Conservation (phyloP, 768 basidiomycete species). For the Suillus brevipes region DNA sequence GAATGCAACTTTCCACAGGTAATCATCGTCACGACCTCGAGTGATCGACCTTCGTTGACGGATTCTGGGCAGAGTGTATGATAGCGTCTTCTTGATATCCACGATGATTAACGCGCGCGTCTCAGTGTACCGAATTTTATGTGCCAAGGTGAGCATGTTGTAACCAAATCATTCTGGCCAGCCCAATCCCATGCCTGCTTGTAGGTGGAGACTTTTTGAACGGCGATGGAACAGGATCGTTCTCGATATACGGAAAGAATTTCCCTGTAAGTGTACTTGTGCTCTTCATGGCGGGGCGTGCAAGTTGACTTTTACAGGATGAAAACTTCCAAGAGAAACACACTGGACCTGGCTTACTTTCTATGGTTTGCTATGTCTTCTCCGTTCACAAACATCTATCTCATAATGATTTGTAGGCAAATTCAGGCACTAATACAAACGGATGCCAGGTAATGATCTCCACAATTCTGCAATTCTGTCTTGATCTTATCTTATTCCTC, state of each 20-base stretch:
- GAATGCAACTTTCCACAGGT: slow-evolving; percentile 90
- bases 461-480: not conserved
- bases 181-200: slow-evolving; percentile 2
- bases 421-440: slow-evolving; percentile 92
- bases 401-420: slow-evolving; percentile 59
- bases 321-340: slow-evolving; percentile 96
- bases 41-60: slow-evolving; percentile 9
- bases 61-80: slow-evolving; percentile 64
- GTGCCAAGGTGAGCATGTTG: slow-evolving; percentile 72
- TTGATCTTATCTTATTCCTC: not conserved
- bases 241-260: slow-evolving; percentile 96
- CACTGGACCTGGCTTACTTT: slow-evolving; percentile 78
- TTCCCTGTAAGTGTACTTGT: slow-evolving; percentile 63
- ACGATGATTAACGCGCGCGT: slow-evolving; percentile 14
- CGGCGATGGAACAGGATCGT: slow-evolving; percentile 91
- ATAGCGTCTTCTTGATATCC: slow-evolving; percentile 5
- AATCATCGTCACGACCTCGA: slow-evolving; percentile 24
- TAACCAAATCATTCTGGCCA: not conserved
- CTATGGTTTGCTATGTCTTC: slow-evolving; percentile 64
- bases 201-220: slow-evolving; percentile 93
- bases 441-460: slow-evolving; percentile 70
- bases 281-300: not conserved
- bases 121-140: slow-evolving; percentile 88
- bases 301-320: slow-evolving; percentile 50
- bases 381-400: not conserved